Conservation (phyloP, 148 eudicot species). For the Diospyros kaki region DNA sequence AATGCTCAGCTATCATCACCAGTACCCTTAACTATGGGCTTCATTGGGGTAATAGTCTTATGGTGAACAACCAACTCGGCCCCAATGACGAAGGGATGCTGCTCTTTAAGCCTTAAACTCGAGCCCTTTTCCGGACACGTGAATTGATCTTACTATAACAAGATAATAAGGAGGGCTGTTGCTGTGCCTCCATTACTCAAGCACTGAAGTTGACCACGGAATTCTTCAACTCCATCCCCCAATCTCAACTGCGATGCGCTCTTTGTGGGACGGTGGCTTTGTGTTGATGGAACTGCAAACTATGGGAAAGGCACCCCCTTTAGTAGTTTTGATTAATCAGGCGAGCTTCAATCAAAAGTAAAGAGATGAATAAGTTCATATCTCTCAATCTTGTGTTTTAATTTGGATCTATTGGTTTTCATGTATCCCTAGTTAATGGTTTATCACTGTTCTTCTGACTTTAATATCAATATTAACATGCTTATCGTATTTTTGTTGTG, state of each 20-base stretch:
- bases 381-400: neutral
- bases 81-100: too few relatives aligned
- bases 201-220: neutral
- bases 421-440: neutral
- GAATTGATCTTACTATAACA: too few relatives aligned
- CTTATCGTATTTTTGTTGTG: too few relatives aligned
- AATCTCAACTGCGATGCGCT: slow-evolving; percentile 13
- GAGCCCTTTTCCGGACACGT: too few relatives aligned
- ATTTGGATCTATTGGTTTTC: neutral
- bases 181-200: slow-evolving; percentile 10
- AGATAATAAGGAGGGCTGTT: neutral
- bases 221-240: slow-evolving; percentile 10
- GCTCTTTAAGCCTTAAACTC: too few relatives aligned
- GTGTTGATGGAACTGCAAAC: slow-evolving; percentile 12
- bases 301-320: too few relatives aligned
- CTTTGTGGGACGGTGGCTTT: slow-evolving; percentile 24
- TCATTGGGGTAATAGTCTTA: too few relatives aligned
- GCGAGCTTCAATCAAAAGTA: neutral
- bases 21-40: too few relatives aligned
- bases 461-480: too few relatives aligned
- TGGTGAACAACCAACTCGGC: too few relatives aligned
- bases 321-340: too few relatives aligned
- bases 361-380: neutral
- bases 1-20: neutral
- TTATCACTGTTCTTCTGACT: neutral